Evolutionary conservation across 1,139 yeast species (phyloP).

Genomic region (Geotrichum candidum): DNA sequence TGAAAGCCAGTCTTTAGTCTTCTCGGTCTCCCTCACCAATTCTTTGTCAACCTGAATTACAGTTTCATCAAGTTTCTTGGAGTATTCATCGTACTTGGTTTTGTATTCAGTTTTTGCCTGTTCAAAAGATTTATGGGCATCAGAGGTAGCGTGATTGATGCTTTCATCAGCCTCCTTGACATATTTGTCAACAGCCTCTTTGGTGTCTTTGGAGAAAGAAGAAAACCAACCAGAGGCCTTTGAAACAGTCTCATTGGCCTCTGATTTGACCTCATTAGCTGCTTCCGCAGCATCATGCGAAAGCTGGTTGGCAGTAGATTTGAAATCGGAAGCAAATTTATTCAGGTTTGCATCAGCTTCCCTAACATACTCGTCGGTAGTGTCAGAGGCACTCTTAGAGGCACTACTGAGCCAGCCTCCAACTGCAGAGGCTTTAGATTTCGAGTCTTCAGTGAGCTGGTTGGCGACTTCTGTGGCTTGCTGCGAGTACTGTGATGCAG

Average conservation of each 20-base stretch:
- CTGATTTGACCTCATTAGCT: neutral
- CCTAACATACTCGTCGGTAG: neutral
- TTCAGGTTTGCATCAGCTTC: neutral
- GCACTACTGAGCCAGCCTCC: neutral
- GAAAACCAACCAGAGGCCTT: conserved; percentile 1
- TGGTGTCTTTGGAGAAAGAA: conserved; percentile 3
- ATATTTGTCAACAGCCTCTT: conserved; percentile 20
- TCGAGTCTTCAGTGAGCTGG: neutral
- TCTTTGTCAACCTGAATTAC: neutral
- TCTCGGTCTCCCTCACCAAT: neutral
- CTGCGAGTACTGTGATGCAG: neutral
- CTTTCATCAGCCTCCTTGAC: conserved; percentile 21
- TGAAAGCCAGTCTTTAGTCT: neutral
- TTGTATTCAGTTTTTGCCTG: neutral
- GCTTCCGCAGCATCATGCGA: neutral
- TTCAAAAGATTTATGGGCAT: neutral
- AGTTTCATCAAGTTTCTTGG: neutral
- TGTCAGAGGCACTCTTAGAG: neutral
- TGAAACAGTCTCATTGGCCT: neutral
- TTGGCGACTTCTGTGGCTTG: neutral
- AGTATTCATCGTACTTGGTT: neutral
- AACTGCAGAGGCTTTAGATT: neutral
- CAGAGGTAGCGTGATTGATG: neutral
- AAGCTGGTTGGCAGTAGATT: neutral
- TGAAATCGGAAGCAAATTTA: neutral